These are phyloP conservation scores for Cercospora sp. DNA, from an alignment of 2,329 filamentous ascomycete species.

Conservation along the genomic window DNA sequence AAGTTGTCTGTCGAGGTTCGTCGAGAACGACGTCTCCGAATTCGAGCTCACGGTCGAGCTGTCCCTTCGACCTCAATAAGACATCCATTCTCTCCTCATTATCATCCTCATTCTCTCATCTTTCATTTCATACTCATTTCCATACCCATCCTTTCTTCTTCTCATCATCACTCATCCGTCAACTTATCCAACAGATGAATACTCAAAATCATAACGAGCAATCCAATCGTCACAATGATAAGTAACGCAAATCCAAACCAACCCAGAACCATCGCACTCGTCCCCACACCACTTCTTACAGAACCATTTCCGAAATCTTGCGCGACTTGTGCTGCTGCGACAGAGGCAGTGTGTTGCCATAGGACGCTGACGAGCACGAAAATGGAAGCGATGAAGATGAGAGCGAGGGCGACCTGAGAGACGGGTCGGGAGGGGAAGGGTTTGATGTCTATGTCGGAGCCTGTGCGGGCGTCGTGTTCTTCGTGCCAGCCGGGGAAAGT, in stretches of 20 bases:
- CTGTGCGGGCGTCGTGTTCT: slow-evolving; percentile 71
- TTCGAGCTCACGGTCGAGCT: background rate
- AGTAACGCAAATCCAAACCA: slow-evolving; percentile 96
- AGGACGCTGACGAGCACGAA: slow-evolving; percentile 68
- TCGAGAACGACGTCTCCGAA: background rate
- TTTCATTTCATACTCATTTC: background rate
- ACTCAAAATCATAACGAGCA: slow-evolving; percentile 95
- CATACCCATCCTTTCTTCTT: background rate
- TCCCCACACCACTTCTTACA: slow-evolving; percentile 84
- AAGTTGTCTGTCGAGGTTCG: background rate
- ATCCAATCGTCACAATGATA: slow-evolving; percentile 91
- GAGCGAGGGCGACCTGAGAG: slow-evolving; percentile 86
- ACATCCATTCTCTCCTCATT: background rate
- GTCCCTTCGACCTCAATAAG: background rate
- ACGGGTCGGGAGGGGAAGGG: slow-evolving; percentile 90
- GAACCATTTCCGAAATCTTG: slow-evolving; percentile 90
- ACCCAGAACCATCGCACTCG: slow-evolving; percentile 91
- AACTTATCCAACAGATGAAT: slow-evolving; percentile 73
- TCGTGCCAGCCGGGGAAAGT: slow-evolving; percentile 98
- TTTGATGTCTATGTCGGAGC: slow-evolving; percentile 86
- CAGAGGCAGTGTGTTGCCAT: slow-evolving; percentile 95
- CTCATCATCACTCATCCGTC: slow-evolving; percentile 45
- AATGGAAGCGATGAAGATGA: slow-evolving; percentile 74
- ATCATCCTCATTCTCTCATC: background rate
- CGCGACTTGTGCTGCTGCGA: slow-evolving; percentile 89